Evolutionary conservation across 352 stramenopile genomes (phyloP).

Genomic region (Blastocystis sp.): DNA sequence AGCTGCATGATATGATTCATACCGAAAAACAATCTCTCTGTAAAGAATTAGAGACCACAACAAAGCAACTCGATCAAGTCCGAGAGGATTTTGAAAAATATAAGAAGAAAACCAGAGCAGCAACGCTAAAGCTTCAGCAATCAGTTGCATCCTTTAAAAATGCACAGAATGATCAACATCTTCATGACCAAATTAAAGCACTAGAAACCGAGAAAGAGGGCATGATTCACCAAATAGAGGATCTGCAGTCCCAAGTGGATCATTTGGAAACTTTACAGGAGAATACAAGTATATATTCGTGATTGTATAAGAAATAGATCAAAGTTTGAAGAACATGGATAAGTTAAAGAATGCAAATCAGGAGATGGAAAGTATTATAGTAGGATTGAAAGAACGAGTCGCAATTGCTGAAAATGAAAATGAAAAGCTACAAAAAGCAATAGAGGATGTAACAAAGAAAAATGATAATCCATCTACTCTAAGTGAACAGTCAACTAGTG

Average conservation of each 20-base stretch:
- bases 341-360: background rate
- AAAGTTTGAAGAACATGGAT: background rate
- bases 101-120: background rate
- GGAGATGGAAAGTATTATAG: background rate
- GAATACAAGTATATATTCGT: background rate
- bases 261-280: background rate
- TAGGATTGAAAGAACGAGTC: background rate
- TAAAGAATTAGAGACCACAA: background rate
- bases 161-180: background rate
- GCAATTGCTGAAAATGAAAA: background rate
- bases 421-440: background rate
- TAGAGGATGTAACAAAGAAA: background rate
- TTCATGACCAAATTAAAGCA: background rate
- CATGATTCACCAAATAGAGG: background rate
- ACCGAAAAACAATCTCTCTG: background rate
- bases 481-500: background rate
- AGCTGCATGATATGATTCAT: background rate
- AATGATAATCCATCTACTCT: background rate
- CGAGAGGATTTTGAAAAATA: background rate
- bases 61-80: background rate
- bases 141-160: background rate
- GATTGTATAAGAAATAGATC: background rate
- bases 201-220: background rate
- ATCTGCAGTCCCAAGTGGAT: background rate
- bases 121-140: conserved; percentile 41